phyloP scores from a whole-genome alignment of 768 basidiomycete species.

The Pisolithus tinctorius region DNA sequence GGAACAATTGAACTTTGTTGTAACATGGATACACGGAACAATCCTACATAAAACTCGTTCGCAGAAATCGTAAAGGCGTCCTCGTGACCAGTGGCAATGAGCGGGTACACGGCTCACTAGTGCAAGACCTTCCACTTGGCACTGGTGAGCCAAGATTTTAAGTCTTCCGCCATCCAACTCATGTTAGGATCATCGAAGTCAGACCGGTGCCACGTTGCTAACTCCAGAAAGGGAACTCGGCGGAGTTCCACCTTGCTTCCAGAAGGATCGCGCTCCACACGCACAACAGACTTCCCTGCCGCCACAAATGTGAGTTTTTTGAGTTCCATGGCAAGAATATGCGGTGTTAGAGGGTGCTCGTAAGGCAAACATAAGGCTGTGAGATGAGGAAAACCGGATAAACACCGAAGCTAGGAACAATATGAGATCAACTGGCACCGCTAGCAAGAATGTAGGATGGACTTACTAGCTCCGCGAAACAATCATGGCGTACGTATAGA shows the following conservation, averaged over 20 bases:
- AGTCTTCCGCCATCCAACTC: neutral
- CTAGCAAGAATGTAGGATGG: neutral
- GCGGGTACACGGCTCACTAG: neutral
- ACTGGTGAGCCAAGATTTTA: neutral
- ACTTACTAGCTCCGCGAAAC: neutral
- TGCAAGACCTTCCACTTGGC: neutral
- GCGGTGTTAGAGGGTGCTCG: neutral
- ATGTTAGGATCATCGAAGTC: neutral
- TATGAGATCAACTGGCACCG: neutral
- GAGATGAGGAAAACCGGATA: neutral
- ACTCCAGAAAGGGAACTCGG: neutral
- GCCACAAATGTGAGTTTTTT: neutral
- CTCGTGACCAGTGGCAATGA: no score
- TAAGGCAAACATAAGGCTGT: neutral
- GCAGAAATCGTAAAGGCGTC: no score
- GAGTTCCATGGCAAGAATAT: neutral
- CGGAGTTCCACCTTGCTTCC: neutral
- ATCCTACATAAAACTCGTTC: no score
- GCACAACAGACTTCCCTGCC: neutral
- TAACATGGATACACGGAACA: no score
- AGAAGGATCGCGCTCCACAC: neutral
- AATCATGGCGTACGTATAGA: neutral
- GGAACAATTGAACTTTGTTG: no score
- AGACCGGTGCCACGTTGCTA: neutral
- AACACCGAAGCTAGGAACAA: neutral